A percentile compares a stretch with the other conserved stretches of the same genome.
phyloP scores from a whole-genome alignment of 2,329 filamentous ascomycete genomes.

The Magnaporthales sp. region DNA sequence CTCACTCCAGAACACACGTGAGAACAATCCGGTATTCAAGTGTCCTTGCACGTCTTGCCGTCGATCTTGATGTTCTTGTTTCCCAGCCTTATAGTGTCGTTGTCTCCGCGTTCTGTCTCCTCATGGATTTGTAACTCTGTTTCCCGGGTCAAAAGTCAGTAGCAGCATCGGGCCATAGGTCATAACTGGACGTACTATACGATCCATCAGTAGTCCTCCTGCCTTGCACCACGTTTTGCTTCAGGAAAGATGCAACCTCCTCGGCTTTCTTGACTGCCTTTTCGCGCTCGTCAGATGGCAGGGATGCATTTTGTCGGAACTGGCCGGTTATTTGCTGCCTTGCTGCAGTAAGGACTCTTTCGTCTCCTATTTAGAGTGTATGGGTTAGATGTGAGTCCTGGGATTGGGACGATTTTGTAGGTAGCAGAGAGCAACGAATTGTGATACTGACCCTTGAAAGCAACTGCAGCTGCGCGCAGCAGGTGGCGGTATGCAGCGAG shows the following conservation, averaged over 20 bases:
- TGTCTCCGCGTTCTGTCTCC: slow-evolving; percentile 84
- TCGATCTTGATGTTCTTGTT: slow-evolving; percentile 25
- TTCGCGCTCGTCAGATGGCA: slow-evolving; percentile 47
- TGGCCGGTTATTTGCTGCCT: slow-evolving; percentile 60
- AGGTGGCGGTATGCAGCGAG: slow-evolving; percentile 4
- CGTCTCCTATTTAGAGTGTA: slow-evolving; percentile 50
- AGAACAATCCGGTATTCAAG: background rate
- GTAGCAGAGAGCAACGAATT: background rate
- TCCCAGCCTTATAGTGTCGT: slow-evolving; percentile 73
- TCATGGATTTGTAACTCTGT: slow-evolving; percentile 82
- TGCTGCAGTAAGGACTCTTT: slow-evolving; percentile 59
- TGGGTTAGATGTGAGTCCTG: background rate
- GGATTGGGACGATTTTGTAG: background rate
- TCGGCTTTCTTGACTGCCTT: slow-evolving; percentile 69
- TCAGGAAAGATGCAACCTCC: slow-evolving; percentile 71
- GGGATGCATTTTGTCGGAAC: slow-evolving; percentile 60
- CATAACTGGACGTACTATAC: slow-evolving; percentile 46
- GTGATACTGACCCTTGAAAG: background rate
- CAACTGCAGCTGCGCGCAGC: slow-evolving; percentile 1
- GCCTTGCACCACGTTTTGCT: slow-evolving; percentile 85
- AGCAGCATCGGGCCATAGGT: background rate
- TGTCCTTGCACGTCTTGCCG: slow-evolving; percentile 19
- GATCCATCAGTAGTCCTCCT: slow-evolving; percentile 38
- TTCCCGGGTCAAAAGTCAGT: background rate
- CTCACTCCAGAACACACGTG: background rate